Percentiles rank a stretch among this genome's conserved stretches.
phyloP scores from a whole-genome alignment of 2,329 filamentous ascomycete species.

The Sporothrix inflata region DNA sequence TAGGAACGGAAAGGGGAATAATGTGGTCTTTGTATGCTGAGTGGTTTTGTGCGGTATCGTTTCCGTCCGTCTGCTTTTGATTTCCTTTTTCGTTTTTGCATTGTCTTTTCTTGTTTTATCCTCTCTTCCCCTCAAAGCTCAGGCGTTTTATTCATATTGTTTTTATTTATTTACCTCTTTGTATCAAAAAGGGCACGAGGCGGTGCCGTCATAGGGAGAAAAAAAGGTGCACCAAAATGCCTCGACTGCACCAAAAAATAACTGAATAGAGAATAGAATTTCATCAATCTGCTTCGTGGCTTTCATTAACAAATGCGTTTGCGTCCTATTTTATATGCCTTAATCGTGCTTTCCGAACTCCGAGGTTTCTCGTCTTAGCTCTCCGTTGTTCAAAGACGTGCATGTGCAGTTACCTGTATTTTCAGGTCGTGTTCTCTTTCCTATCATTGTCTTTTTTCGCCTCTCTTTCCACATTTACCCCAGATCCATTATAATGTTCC shows the following conservation, averaged over 20 bases:
- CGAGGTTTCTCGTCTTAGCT: not conserved
- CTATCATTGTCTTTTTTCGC: too few species aligned
- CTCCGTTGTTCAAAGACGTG: too few species aligned
- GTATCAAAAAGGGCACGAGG: constrained; percentile 5
- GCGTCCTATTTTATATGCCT: too few species aligned
- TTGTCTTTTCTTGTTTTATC: not conserved
- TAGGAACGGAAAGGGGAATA: not conserved
- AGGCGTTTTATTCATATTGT: constrained; percentile 6
- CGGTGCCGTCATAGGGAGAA: not conserved
- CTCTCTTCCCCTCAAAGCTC: not conserved
- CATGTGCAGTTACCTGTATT: too few species aligned
- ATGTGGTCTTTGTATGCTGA: constrained; percentile 1
- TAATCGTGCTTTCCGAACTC: not conserved
- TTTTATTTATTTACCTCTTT: not conserved
- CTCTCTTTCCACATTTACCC: too few species aligned
- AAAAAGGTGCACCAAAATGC: constrained; percentile 11
- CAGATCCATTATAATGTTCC: too few species aligned
- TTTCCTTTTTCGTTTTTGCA: too few species aligned
- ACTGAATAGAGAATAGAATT: constrained; percentile 12
- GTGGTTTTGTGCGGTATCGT: not conserved
- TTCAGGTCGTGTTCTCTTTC: too few species aligned
- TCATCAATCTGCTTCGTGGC: not conserved
- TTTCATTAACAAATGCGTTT: too few species aligned
- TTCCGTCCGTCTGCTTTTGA: not conserved
- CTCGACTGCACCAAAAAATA: not conserved